Conservation (phyloP, 805 yeast genomes). For the Zygosaccharomyces bailii region DNA sequence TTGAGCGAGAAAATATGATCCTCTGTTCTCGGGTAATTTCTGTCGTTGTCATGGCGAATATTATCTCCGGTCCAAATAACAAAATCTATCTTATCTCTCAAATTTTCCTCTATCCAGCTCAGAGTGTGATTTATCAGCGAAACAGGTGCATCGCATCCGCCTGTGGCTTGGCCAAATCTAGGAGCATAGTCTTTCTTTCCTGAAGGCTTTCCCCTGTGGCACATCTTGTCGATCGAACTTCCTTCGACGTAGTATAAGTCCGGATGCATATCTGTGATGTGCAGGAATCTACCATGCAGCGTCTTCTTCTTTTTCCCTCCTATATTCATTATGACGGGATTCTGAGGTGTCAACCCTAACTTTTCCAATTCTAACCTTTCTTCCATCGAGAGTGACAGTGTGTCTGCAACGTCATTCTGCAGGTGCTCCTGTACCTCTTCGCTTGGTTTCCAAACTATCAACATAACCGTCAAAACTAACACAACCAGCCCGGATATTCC, state of each 20-base stretch:
- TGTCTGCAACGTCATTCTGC: neutral
- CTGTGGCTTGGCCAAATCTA: conserved; percentile 67
- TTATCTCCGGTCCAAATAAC: conserved; percentile 92
- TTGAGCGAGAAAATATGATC: conserved; percentile 67
- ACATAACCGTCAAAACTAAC: neutral
- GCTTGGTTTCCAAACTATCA: neutral
- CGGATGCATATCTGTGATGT: conserved; percentile 84
- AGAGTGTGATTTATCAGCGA: conserved; percentile 58
- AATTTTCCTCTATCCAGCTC: conserved; percentile 59
- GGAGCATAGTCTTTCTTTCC: conserved; percentile 49
- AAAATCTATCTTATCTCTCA: conserved; percentile 76
- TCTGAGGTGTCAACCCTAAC: conserved; percentile 42
- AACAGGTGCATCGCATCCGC: conserved; percentile 77
- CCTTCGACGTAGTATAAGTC: conserved; percentile 63
- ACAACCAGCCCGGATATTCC: neutral
- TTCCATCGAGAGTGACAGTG: conserved; percentile 20
- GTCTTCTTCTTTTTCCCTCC: conserved; percentile 18
- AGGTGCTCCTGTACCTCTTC: neutral
- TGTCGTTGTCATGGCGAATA: conserved; percentile 78
- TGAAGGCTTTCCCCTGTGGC: conserved; percentile 46
- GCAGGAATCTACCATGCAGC: conserved; percentile 76
- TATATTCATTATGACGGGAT: conserved; percentile 34
- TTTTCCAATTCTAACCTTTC: conserved; percentile 24
- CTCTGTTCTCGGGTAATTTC: conserved; percentile 71
- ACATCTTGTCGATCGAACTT: conserved; percentile 44